Evolutionary conservation across 345 rosid species (phyloP).

Genomic region (Salix brachista): DNA sequence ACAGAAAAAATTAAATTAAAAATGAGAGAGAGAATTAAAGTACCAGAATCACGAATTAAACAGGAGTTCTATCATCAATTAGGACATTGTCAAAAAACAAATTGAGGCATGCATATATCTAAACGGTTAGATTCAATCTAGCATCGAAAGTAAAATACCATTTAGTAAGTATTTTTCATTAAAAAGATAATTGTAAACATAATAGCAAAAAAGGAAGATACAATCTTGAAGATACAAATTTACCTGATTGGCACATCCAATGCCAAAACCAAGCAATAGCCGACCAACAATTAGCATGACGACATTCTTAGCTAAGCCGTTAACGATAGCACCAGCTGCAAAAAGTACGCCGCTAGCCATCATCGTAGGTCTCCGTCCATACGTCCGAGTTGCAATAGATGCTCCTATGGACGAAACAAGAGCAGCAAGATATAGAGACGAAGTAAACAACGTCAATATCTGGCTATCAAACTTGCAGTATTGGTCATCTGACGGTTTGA

Average conservation of each 20-base stretch:
- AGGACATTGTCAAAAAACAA: too few species aligned
- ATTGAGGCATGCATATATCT: too few species aligned
- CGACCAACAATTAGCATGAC: conserved; percentile 35
- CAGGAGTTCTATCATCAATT: too few species aligned
- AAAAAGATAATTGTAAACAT: too few species aligned
- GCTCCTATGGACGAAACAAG: conserved; percentile 21
- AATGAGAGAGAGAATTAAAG: too few species aligned
- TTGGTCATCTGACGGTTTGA: conserved; percentile 27
- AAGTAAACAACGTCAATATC: conserved; percentile 37
- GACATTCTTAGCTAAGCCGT: conserved; percentile 21
- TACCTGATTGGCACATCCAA: conserved; percentile 41
- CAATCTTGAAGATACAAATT: neutral
- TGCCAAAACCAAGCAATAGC: conserved; percentile 34
- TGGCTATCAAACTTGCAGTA: conserved; percentile 37
- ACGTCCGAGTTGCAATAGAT: conserved; percentile 7
- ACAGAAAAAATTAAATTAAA: too few species aligned
- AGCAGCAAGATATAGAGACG: conserved; percentile 38
- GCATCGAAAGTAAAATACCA: too few species aligned
- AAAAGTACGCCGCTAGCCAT: conserved; percentile 24
- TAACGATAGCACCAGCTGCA: conserved; percentile 27
- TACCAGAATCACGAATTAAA: too few species aligned
- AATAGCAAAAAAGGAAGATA: neutral
- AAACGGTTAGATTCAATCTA: too few species aligned
- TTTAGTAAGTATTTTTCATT: too few species aligned
- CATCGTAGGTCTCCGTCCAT: conserved; percentile 28